These are phyloP conservation scores for Blumeriella jaapii DNA, from an alignment of 2,329 filamentous ascomycete species.

Conservation along the genomic window DNA sequence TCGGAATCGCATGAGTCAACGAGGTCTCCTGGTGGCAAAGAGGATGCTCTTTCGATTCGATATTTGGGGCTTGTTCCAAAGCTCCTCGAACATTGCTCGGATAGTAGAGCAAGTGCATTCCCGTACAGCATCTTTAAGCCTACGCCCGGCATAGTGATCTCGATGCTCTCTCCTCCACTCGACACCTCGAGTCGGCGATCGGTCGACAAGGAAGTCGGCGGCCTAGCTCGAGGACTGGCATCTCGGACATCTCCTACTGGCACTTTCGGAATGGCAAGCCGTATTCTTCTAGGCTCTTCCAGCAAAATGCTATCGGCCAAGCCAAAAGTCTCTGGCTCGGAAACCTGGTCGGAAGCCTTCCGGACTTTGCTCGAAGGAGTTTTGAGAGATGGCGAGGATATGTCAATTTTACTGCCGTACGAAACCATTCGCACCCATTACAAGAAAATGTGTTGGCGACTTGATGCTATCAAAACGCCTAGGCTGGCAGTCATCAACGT, in stretches of 20 bases:
- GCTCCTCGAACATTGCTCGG: slow-evolving; percentile 25
- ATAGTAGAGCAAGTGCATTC: slow-evolving; percentile 23
- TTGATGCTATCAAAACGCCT: slow-evolving; percentile 41
- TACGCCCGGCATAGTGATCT: slow-evolving; percentile 18
- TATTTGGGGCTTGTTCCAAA: slow-evolving; percentile 19
- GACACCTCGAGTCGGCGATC: slow-evolving; percentile 16
- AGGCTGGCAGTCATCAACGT: slow-evolving; percentile 44
- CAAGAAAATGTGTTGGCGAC: slow-evolving; percentile 34
- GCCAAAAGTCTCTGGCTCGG: slow-evolving; percentile 21
- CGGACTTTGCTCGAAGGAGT: slow-evolving; percentile 43
- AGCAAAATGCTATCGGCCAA: slow-evolving; percentile 3
- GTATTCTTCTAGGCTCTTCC: slow-evolving; percentile 18
- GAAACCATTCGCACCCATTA: slow-evolving; percentile 42
- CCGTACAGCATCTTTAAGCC: slow-evolving; percentile 25
- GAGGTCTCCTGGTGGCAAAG: slow-evolving; percentile 2
- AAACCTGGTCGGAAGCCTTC: slow-evolving; percentile 46
- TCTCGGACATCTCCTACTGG: slow-evolving; percentile 21
- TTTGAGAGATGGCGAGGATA: slow-evolving; percentile 48
- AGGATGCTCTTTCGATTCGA: not conserved
- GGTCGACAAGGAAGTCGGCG: slow-evolving; percentile 24
- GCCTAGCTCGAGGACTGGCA: slow-evolving; percentile 20
- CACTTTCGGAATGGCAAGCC: slow-evolving; percentile 22
- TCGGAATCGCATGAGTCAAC: slow-evolving; percentile 1
- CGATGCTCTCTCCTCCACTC: slow-evolving; percentile 20
- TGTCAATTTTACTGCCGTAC: slow-evolving; percentile 46